These are phyloP conservation scores for Bryoglossum gracile DNA, from an alignment of 495 filamentous ascomycete genomes.

Conservation along the genomic window DNA sequence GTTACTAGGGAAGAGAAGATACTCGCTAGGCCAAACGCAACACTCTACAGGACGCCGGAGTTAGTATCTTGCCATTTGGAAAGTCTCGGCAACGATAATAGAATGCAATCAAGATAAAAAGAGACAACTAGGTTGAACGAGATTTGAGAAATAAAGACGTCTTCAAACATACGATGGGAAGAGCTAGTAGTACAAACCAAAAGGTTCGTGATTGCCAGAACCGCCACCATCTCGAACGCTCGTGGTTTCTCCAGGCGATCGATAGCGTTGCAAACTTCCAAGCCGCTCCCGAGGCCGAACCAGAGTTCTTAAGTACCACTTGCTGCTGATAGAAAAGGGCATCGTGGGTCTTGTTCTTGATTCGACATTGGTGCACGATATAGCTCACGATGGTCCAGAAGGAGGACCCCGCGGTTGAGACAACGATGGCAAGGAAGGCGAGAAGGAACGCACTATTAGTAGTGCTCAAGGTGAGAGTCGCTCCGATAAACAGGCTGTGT, in stretches of 20 bases:
- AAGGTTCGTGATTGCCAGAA: slow-evolving; percentile 23
- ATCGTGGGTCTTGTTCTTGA: slow-evolving; percentile 17
- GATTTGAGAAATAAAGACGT: no score
- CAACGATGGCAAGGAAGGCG: slow-evolving; percentile 36
- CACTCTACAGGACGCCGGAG: no score
- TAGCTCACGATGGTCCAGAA: slow-evolving; percentile 37
- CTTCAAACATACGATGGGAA: no score
- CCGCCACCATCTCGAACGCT: slow-evolving; percentile 6
- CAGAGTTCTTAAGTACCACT: slow-evolving; percentile 30
- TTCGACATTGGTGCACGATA: slow-evolving; percentile 30
- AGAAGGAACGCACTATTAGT: slow-evolving; percentile 31
- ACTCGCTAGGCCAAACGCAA: slow-evolving; percentile 27
- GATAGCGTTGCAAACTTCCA: slow-evolving; percentile 23
- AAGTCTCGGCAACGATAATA: no score
- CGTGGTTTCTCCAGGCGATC: slow-evolving; percentile 29
- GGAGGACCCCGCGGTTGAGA: slow-evolving; percentile 28
- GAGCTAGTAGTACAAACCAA: no score
- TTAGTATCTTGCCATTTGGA: no score
- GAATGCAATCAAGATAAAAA: no score
- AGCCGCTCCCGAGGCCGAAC: slow-evolving; percentile 22
- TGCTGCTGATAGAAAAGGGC: slow-evolving; percentile 32
- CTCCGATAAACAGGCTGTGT: slow-evolving; percentile 28
- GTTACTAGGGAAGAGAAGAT: slow-evolving; percentile 32
- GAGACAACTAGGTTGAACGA: no score
- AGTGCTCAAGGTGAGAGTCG: slow-evolving; percentile 34